These are phyloP conservation scores for Arachnomyces sp. DNA, from an alignment of 2,329 filamentous ascomycete species.

Conservation along the genomic window DNA sequence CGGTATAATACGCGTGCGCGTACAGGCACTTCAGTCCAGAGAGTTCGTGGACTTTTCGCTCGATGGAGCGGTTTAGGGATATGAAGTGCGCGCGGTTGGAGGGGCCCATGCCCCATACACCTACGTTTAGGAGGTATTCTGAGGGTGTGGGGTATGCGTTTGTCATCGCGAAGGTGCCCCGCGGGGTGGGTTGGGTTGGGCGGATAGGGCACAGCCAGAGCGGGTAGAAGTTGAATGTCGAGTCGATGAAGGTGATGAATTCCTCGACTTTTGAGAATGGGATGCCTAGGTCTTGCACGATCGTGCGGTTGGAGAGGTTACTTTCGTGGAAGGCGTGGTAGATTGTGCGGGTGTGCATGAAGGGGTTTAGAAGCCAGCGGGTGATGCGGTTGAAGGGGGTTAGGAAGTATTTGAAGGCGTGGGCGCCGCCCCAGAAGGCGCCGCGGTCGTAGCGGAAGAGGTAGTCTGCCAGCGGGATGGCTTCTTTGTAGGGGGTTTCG, in stretches of 20 bases:
- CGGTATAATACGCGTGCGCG: constrained; percentile 74
- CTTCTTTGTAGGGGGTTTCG: constrained; percentile 23
- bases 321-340: constrained; percentile 52
- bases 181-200: too few relatives aligned
- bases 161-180: too few relatives aligned
- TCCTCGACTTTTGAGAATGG: constrained; percentile 42
- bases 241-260: constrained; percentile 43
- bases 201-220: constrained; percentile 49
- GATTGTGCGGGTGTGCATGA: constrained; percentile 51
- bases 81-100: constrained; percentile 51
- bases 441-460: constrained; percentile 52
- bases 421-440: constrained; percentile 49
- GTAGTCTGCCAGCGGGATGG: constrained; percentile 44
- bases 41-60: constrained; percentile 58
- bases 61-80: constrained; percentile 60
- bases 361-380: constrained; percentile 48
- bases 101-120: constrained; percentile 74
- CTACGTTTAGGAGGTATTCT: constrained; percentile 40
- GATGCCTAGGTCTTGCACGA: constrained; percentile 54
- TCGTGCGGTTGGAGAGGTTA: constrained; percentile 43
- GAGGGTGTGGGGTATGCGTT: too few relatives aligned
- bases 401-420: constrained; percentile 49
- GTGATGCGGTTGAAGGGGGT: constrained; percentile 51
- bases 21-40: constrained; percentile 82
- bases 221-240: constrained; percentile 42